A percentile compares a stretch with the other conserved stretches of the same genome.
These are phyloP conservation scores for Flaveria robusta DNA, from an alignment of 129 eudicot species.

Conservation along the genomic window DNA sequence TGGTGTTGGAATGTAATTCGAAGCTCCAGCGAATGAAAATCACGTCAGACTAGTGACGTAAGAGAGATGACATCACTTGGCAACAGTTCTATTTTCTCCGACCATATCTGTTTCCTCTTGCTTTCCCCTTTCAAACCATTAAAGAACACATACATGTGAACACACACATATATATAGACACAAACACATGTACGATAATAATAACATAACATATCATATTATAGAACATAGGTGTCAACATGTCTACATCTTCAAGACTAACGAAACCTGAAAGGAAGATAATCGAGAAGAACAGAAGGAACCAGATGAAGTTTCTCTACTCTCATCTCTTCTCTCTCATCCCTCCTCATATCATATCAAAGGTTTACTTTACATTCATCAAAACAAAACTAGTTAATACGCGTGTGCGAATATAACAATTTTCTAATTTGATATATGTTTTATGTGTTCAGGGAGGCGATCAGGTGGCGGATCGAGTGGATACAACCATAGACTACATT, in stretches of 20 bases:
- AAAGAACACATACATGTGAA: background rate
- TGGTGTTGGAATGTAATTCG: background rate
- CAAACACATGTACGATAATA: background rate
- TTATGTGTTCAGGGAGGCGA: constrained; percentile 7
- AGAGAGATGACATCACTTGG: constrained; percentile 16
- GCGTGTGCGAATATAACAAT: too few species aligned
- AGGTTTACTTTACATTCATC: constrained; percentile 34
- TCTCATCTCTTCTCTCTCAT: constrained; percentile 55
- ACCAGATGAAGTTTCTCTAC: constrained; percentile 61
- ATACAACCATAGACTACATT: constrained; percentile 62
- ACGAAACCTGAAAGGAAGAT: constrained; percentile 50
- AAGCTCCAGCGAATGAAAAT: background rate
- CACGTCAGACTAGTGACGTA: background rate
- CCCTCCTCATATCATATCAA: constrained; percentile 43
- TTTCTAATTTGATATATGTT: background rate
- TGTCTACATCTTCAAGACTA: constrained; percentile 11
- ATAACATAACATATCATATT: too few species aligned
- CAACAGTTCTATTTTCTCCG: background rate
- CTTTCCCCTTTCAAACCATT: constrained; percentile 27
- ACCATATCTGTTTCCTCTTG: constrained; percentile 6
- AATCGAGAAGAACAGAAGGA: constrained; percentile 65
- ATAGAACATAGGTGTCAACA: background rate
- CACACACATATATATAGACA: background rate
- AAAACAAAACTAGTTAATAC: too few species aligned
- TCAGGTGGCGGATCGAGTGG: constrained; percentile 52